Evolutionary conservation across 192 early-diverging fungal species (phyloP).

Genomic region (Hyaloraphidium curvatum): DNA sequence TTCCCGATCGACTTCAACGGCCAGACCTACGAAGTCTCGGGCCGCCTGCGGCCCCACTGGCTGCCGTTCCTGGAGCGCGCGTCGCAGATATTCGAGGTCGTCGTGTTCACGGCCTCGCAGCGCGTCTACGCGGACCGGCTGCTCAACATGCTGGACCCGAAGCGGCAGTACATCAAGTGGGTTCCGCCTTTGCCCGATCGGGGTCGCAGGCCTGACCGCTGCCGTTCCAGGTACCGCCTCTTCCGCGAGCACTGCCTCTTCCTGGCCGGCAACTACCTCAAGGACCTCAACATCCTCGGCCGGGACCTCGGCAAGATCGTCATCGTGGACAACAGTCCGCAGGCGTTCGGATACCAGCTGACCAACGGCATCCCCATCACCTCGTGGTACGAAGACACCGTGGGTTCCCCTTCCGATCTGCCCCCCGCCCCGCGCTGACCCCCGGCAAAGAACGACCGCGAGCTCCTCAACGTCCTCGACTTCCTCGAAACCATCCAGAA

Average conservation of each 20-base stretch:
- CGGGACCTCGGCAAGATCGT: slow-evolving; percentile 39
- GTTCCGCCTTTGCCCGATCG: too few species aligned
- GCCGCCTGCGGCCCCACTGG: slow-evolving; percentile 44
- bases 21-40: slow-evolving; percentile 38
- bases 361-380: neutral
- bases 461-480: slow-evolving; percentile 33
- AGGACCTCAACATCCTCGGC: slow-evolving; percentile 49
- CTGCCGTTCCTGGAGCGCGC: slow-evolving; percentile 34
- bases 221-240: slow-evolving; percentile 26
- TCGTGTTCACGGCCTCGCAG: slow-evolving; percentile 56
- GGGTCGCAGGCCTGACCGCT: neutral
- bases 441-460: slow-evolving; percentile 34
- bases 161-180: slow-evolving; percentile 31
- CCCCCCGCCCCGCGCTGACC: too few species aligned
- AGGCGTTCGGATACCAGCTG: slow-evolving; percentile 54
- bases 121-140: slow-evolving; percentile 47
- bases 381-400: too few species aligned
- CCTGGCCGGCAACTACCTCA: slow-evolving; percentile 44
- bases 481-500: slow-evolving; percentile 37
- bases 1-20: slow-evolving; percentile 48
- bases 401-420: too few species aligned
- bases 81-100: slow-evolving; percentile 42
- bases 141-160: slow-evolving; percentile 39
- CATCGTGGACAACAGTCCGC: slow-evolving; percentile 52
- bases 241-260: slow-evolving; percentile 48